Evolutionary conservation across 345 rosid genomes (phyloP).

Genomic region (Gossypium australe): DNA sequence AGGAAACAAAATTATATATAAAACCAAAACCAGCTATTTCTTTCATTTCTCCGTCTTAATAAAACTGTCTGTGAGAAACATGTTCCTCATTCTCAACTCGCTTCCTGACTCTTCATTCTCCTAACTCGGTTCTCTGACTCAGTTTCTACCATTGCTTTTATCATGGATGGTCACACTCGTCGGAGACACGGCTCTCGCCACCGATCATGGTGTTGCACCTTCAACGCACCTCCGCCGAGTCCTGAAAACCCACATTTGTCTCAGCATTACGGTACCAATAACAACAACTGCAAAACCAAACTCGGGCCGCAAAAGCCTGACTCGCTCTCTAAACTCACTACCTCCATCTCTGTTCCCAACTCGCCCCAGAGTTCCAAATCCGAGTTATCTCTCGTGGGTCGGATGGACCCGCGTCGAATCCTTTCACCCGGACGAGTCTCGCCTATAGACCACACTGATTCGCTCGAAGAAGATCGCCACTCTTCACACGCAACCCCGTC

Average conservation of each 20-base stretch:
- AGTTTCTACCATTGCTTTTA: neutral
- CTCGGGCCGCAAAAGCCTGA: conserved; percentile 32
- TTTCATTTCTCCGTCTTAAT: neutral
- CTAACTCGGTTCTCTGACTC: neutral
- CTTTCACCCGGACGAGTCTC: conserved; percentile 95
- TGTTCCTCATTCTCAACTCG: neutral
- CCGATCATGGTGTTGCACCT: conserved; percentile 82
- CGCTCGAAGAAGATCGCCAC: conserved; percentile 19
- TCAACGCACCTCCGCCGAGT: conserved; percentile 64
- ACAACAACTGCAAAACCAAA: conserved; percentile 29
- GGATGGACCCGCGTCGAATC: conserved; percentile 87
- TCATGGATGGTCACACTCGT: neutral
- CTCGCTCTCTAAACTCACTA: conserved; percentile 25
- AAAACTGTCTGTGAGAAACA: too few relatives aligned
- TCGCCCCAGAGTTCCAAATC: conserved; percentile 76
- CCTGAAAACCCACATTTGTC: conserved; percentile 46
- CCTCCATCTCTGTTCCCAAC: conserved; percentile 42
- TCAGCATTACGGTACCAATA: conserved; percentile 15
- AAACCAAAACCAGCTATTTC: neutral
- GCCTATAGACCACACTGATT: conserved; percentile 53
- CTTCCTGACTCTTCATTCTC: neutral
- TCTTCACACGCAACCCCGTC: conserved; percentile 14
- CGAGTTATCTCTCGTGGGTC: conserved; percentile 53
- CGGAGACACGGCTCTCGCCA: conserved; percentile 35
- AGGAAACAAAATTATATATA: neutral